phyloP scores from a whole-genome alignment of 2,329 filamentous ascomycete genomes.

The Penicillium sp. region DNA sequence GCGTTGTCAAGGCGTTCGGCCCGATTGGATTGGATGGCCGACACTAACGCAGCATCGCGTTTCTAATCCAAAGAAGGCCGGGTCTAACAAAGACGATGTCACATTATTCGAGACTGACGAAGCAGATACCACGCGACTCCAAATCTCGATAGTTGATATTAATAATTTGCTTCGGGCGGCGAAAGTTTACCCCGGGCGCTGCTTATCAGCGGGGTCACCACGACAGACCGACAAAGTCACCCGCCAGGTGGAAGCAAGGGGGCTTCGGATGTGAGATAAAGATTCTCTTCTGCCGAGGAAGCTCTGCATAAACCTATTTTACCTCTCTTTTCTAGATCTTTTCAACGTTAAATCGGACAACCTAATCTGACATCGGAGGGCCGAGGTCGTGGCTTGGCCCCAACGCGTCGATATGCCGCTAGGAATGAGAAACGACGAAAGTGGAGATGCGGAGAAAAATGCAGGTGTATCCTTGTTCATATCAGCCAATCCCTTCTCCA shows the following conservation, averaged over 20 bases:
- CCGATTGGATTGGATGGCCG: neutral
- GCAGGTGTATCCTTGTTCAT: conserved; percentile 20
- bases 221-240: neutral
- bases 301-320: no score
- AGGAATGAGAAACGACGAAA: conserved; percentile 8
- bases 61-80: neutral
- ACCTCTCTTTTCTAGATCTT: no score
- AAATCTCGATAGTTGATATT: neutral
- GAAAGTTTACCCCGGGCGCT: neutral
- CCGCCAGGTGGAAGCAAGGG: no score
- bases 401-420: conserved; percentile 6
- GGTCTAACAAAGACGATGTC: neutral
- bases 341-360: no score
- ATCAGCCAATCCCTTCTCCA: neutral
- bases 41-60: neutral
- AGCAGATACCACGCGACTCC: conserved; percentile 2
- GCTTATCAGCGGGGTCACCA: conserved; percentile 17
- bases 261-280: no score
- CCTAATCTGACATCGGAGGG: neutral
- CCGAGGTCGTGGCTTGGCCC: no score
- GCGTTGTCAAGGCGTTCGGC: neutral
- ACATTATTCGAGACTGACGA: neutral
- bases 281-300: no score
- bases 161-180: conserved; percentile 6
- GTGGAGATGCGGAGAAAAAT: conserved; percentile 37